Percentiles rank a stretch among this genome's conserved stretches.
phyloP scores from a whole-genome alignment of 805 yeast species.

The Lachancea sp. region DNA sequence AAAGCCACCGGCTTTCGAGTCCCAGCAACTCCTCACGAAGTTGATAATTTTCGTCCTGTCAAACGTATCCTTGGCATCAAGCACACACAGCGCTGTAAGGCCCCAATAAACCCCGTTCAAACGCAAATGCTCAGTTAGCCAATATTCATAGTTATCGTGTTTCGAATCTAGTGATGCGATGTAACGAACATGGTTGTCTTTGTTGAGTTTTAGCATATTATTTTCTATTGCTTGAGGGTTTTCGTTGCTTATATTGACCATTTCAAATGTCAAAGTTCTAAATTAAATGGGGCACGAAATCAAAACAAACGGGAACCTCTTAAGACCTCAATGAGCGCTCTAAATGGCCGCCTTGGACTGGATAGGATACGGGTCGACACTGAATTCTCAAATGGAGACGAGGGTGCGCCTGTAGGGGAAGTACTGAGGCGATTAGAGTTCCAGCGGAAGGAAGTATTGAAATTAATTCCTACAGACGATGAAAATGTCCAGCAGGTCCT shows the following conservation, averaged over 20 bases:
- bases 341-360: background rate
- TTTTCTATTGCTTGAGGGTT: background rate
- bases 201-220: slow-evolving; percentile 15
- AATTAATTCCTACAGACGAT: slow-evolving; percentile 58
- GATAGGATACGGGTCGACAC: slow-evolving; percentile 8
- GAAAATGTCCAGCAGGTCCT: slow-evolving; percentile 50
- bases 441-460: slow-evolving; percentile 23
- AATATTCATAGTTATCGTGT: slow-evolving; percentile 63
- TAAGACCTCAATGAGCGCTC: background rate
- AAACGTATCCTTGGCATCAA: slow-evolving; percentile 52
- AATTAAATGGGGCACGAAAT: too few species aligned
- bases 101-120: slow-evolving; percentile 97
- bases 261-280: too few species aligned
- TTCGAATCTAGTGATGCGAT: slow-evolving; percentile 48
- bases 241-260: too few species aligned
- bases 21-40: slow-evolving; percentile 67
- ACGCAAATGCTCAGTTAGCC: slow-evolving; percentile 85
- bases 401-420: slow-evolving; percentile 26
- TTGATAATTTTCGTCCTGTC: slow-evolving; percentile 53
- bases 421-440: slow-evolving; percentile 24
- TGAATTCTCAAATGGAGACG: slow-evolving; percentile 11
- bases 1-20: slow-evolving; percentile 63
- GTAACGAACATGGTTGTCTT: slow-evolving; percentile 54
- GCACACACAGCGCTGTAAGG: slow-evolving; percentile 59
- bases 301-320: too few species aligned